phyloP scores from a whole-genome alignment of 2,329 filamentous ascomycete genomes.

The Zymoseptoria passerinii region DNA sequence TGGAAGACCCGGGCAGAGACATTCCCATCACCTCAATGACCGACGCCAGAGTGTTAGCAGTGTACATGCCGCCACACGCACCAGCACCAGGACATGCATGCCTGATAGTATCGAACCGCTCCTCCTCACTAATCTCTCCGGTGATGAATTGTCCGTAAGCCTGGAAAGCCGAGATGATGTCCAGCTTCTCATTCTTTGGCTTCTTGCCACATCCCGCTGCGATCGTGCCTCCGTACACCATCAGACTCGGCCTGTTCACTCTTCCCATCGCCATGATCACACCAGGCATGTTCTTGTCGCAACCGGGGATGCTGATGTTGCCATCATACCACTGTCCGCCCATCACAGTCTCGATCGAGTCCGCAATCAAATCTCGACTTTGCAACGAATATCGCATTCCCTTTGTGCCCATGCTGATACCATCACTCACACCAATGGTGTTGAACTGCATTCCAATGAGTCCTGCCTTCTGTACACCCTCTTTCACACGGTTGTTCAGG shows the following conservation, averaged over 20 bases:
- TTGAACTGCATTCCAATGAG: constrained; percentile 96
- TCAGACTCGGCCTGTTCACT: constrained; percentile 86
- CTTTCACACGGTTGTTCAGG: constrained; percentile 69
- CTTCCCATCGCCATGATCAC: constrained; percentile 74
- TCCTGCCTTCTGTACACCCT: constrained; percentile 62
- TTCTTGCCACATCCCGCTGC: constrained; percentile 75
- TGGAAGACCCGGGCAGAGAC: constrained; percentile 44
- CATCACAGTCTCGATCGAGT: constrained; percentile 99
- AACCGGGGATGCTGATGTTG: constrained; percentile 92
- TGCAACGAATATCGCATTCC: constrained; percentile 83
- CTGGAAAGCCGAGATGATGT: constrained; percentile 97
- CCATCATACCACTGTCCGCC: constrained; percentile 97
- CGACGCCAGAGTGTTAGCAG: constrained; percentile 46
- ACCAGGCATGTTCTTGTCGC: constrained; percentile 99
- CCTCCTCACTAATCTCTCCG: constrained; percentile 81
- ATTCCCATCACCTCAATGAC: constrained; percentile 45
- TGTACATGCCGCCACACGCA: constrained; percentile 74
- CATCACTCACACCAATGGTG: constrained; percentile 95
- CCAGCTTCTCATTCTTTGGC: constrained; percentile 60
- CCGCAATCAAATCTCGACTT: constrained; percentile 91
- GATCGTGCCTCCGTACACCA: constrained; percentile 97
- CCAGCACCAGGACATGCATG: constrained; percentile 79
- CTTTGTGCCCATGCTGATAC: constrained; percentile 94
- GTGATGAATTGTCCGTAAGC: constrained; percentile 91
- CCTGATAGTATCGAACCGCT: constrained; percentile 89